Evolutionary conservation across 1,284 basidiomycete species (phyloP), one percentile per base, ranked within the genome.

Genomic region (Papiliotrema fonsecae): DNA sequence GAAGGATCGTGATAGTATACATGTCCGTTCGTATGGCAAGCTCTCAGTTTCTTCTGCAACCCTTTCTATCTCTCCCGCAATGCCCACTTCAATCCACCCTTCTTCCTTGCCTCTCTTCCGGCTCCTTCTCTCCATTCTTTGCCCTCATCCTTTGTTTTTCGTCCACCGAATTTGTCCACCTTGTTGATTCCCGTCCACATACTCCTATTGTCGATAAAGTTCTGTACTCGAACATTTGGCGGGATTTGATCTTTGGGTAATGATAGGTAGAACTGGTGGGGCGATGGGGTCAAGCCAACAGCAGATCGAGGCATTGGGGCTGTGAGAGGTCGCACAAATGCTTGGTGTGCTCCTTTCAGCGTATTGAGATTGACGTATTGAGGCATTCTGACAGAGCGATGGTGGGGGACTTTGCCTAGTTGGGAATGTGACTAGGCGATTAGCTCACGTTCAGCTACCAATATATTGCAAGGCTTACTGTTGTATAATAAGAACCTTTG

Each of bases 151-250:
- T 48, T 48, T 4, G n/a, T 28, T 13, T 32, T 48, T 19, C 31
- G 22, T 3, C 45, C 46, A 25, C 38, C 38, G 7, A 10, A 31
- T 26, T 24, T 22, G 6, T 41, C 39, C 28, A 34, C 27, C 36
- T 13, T 31, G 4, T 22, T 48, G 10, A 31, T 21, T 22, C 46
- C 46, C 13, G 11, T n/a, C 46, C 38, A 40, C 38, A 48, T 13
- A 2, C 25, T 19, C 25, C 35, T 19, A 7, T 25, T 6, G 4
- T 36, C 41, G 19, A 47, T 28, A 24, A 13, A 22, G 3, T 28
- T 10, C 26, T 43, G 40, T 42, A 49, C 43, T 27, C 47, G 16
- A 13, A 43, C 47, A 24, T 49, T 49, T n/a, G 40, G 47, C 39
- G 47, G 47, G n/a, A 49, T 43, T 18, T 35, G 19, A 4, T 38